Conservation (phyloP, 164 flowering plant species). For the Umbellularia californica region DNA sequence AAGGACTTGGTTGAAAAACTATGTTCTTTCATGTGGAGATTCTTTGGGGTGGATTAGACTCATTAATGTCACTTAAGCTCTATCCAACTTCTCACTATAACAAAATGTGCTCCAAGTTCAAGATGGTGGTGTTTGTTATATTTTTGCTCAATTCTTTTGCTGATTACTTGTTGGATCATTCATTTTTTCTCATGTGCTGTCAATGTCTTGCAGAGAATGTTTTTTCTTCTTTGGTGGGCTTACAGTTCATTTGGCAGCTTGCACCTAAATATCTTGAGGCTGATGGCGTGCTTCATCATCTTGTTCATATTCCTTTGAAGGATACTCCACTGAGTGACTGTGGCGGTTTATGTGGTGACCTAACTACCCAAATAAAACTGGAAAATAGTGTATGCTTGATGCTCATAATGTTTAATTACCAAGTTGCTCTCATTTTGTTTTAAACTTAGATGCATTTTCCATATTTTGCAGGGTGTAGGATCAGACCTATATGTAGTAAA, state of each 20-base stretch:
- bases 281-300: constrained; percentile 55
- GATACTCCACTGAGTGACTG: constrained; percentile 91
- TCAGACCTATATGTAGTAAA: constrained; percentile 75
- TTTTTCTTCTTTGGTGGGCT: constrained; percentile 87
- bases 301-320: constrained; percentile 83
- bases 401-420: neutral
- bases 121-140: too few species aligned
- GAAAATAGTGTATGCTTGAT: constrained; percentile 70
- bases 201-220: constrained; percentile 63
- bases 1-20: too few species aligned
- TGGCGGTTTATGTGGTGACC: constrained; percentile 86
- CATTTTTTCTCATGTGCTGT: neutral
- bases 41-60: too few species aligned
- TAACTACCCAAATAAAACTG: constrained; percentile 63
- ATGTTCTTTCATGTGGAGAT: too few species aligned
- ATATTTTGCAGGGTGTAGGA: constrained; percentile 61
- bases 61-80: too few species aligned
- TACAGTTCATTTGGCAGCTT: constrained; percentile 79
- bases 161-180: neutral
- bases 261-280: constrained; percentile 42
- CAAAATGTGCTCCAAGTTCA: too few species aligned
- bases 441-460: neutral
- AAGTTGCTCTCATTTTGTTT: neutral
- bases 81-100: neutral
- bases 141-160: neutral